Evolutionary conservation across 306 rosid species (phyloP), one percentile per base, ranked within the genome.

Genomic region (Sophora flavescens): DNA sequence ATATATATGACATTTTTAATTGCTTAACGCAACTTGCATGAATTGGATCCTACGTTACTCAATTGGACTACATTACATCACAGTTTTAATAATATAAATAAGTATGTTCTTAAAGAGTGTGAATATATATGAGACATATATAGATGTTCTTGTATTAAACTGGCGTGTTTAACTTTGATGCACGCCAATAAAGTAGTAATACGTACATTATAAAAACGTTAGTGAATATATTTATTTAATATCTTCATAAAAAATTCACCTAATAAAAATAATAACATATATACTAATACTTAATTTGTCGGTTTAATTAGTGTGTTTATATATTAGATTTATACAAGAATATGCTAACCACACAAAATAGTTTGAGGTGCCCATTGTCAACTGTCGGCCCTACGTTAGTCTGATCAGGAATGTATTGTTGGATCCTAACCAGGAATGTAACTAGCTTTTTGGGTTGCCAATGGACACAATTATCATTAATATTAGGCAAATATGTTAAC

Each of bases 401-500:
- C 22, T 22, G 22, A 22, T 22, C 22, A 22, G 22, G 22, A 22
- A 22, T 35, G 38, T 3, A 35, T 42, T 9, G 48, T 8, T 45
- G 59, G 62, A 78, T 16, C 16, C 10, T 70, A 64, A 56, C 48
- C 8, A 74, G 26, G 68, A 71, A 67, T 32, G 63, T 63, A 13
- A 60, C 59, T 33, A 73, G 48, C 51, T 71, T 15, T 60, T 36
- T 60, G 2, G 10, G 17, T 70, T 70, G 77, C n/a, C 52, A 35
- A 13, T 47, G 70, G 39, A 35, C 16, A 44, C 10, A 10, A 45
- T 44, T 5, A 35, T 22, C 22, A 22, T 22, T 22, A 22, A 22
- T 22, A 22, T 22, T 22, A 22, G 22, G 22, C 22, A 22, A 22
- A 22, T 22, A 22, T 22, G 22, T 22, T 22, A 22, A 22, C 22